Base-by-base conservation (phyloP, 228 moss, liverwort and hornwort species). In the Sphagnum fallax region DNA sequence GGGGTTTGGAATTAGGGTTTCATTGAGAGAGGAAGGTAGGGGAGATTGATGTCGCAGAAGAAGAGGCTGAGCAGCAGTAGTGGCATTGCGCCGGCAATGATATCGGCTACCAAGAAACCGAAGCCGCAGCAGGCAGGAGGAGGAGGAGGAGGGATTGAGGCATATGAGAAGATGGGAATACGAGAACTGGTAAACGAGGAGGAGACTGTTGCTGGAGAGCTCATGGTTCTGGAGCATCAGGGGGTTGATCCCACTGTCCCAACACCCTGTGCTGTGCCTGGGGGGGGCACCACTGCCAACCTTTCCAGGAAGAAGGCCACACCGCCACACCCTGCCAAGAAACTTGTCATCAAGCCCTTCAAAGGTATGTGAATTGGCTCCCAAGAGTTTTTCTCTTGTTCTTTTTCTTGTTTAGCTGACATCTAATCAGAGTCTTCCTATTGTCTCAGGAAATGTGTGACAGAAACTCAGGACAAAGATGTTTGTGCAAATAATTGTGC, bases 251-350 rank as follows among this genome's bases (percentile, higher is more conserved):
- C 84, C 4, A 77, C 86, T n/a, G 79, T 88, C 64, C 89, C 76
- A 83, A 83, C 53, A 91, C 60, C 58, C 50, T 53, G n/a, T 8
- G 55, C 12, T 73, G 82, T 74, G 69, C 80, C 80, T 8, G 80
- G 82, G 65, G 77, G 79, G 50, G 96, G 93, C 52, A 97, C 91
- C 47, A 93, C 97, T 6, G 97, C 97, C 14, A 97, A 97, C 69
- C 80, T 97, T 55, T 93, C 97, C 8, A 83, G 97, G 75, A 97
- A 97, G 88, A 97, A 97, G 77, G 97, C 97, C 52, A 97, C 97
- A 13, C 97, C 90, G n/a, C 97, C 93, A 63, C 97, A 93, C 71
- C 97, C 97, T n/a, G 87, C 85, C 63, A 90, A 90, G 79, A 97
- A 97, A 83, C 61, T 97, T 83, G 90, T 97, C 11, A 97, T 97